Conservation (phyloP, 352 stramenopile species). For the Phytophthora pseudosyringae region DNA sequence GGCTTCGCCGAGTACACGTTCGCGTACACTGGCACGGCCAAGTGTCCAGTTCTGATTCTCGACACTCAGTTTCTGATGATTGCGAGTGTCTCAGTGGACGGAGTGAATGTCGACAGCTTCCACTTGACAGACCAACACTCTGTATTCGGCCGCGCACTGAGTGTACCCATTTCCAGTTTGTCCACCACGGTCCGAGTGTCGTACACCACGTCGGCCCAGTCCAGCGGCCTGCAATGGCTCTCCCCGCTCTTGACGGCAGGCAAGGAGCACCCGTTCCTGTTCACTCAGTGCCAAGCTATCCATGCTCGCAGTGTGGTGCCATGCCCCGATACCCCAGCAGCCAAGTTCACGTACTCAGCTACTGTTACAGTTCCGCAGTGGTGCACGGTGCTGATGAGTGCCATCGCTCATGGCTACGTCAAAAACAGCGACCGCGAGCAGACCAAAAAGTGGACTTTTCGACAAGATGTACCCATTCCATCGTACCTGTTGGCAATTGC, state of each 20-base stretch:
- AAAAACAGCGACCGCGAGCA: constrained; percentile 25
- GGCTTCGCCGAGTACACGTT: constrained; percentile 88
- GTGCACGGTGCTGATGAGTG: constrained; percentile 94
- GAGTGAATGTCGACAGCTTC: constrained; percentile 52
- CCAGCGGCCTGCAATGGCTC: constrained; percentile 90
- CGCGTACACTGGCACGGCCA: constrained; percentile 35
- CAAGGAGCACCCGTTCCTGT: constrained; percentile 94
- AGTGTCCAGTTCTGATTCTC: constrained; percentile 57
- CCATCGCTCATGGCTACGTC: constrained; percentile 46
- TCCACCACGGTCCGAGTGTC: constrained; percentile 66
- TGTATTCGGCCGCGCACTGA: constrained; percentile 71
- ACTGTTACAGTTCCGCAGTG: constrained; percentile 90
- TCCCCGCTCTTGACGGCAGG: constrained; percentile 91
- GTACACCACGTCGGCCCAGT: constrained; percentile 74
- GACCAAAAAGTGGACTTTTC: constrained; percentile 68
- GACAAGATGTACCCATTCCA: constrained; percentile 92
- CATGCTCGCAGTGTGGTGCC: constrained; percentile 95
- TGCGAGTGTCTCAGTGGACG: constrained; percentile 57
- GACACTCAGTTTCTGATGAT: constrained; percentile 88
- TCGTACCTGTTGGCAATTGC: constrained; percentile 95
- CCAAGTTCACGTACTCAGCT: constrained; percentile 95
- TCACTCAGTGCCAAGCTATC: constrained; percentile 95
- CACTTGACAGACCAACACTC: constrained; percentile 46
- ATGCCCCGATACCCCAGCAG: constrained; percentile 93
- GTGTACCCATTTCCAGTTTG: constrained; percentile 50